These are phyloP conservation scores for Stachybotrys chlorohalonatus DNA, from an alignment of 2,329 filamentous ascomycete genomes.

Conservation along the genomic window DNA sequence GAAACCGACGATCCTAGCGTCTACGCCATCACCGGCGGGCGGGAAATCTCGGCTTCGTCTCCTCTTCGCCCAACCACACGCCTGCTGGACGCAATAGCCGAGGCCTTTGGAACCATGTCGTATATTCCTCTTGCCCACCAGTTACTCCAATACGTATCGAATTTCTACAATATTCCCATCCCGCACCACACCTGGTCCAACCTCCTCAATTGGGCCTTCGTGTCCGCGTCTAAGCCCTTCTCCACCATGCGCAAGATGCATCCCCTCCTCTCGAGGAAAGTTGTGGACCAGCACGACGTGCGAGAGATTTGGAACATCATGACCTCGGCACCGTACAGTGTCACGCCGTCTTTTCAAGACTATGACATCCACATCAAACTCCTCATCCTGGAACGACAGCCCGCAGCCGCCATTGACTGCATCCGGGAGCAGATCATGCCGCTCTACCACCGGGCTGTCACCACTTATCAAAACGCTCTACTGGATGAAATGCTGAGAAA, in stretches of 20 bases:
- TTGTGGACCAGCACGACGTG: slow-evolving; percentile 27
- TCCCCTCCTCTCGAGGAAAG: slow-evolving; percentile 15
- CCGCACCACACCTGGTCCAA: slow-evolving; percentile 52
- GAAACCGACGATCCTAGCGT: slow-evolving; percentile 8
- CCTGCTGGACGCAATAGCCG: slow-evolving; percentile 58
- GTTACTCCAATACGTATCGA: slow-evolving; percentile 54
- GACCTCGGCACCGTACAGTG: slow-evolving; percentile 45
- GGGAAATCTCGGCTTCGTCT: slow-evolving; percentile 33
- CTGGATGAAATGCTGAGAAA: slow-evolving; percentile 23
- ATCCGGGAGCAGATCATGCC: slow-evolving; percentile 32
- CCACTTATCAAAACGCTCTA: slow-evolving; percentile 16
- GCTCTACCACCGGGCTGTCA: slow-evolving; percentile 18
- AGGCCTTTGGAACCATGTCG: slow-evolving; percentile 58
- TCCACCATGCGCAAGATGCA: slow-evolving; percentile 25
- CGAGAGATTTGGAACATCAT: slow-evolving; percentile 49
- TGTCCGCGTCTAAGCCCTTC: slow-evolving; percentile 35
- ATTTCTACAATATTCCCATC: slow-evolving; percentile 48
- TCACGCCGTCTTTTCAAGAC: slow-evolving; percentile 48
- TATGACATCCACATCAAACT: slow-evolving; percentile 35
- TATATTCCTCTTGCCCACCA: slow-evolving; percentile 49
- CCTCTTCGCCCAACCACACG: slow-evolving; percentile 47
- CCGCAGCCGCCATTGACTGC: slow-evolving; percentile 22
- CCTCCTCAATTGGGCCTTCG: slow-evolving; percentile 58
- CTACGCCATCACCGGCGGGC: slow-evolving; percentile 21
- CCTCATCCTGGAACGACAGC: slow-evolving; percentile 20